A percentile compares a stretch with the other conserved stretches of the same genome.
Evolutionary conservation across 2,329 filamentous ascomycete species (phyloP).

Genomic region (Alternaria gaisen): DNA sequence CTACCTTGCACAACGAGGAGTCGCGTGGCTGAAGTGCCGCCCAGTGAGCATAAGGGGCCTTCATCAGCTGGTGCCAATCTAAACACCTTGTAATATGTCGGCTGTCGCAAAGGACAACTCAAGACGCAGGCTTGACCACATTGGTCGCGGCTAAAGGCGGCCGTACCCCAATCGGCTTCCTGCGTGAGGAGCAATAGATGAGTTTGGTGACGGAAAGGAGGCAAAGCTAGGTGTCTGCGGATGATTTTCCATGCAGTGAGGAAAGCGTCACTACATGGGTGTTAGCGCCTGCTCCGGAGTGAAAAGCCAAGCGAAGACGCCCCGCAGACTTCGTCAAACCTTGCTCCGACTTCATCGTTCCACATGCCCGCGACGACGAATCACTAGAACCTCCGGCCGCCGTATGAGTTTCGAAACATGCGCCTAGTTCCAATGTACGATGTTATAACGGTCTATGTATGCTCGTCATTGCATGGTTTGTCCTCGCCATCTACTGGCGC

Average conservation of each 20-base stretch:
- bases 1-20: slow-evolving; percentile 4
- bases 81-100: slow-evolving; percentile 14
- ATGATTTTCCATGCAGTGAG: slow-evolving; percentile 10
- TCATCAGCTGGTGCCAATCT: slow-evolving; percentile 8
- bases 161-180: not conserved
- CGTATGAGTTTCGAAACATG: not conserved
- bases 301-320: slow-evolving; percentile 10
- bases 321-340: slow-evolving; percentile 16
- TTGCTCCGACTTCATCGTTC: slow-evolving; percentile 29
- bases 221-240: slow-evolving; percentile 1
- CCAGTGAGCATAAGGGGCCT: slow-evolving; percentile 4
- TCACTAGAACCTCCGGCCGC: not conserved
- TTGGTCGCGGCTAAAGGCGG: slow-evolving; percentile 16
- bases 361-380: slow-evolving; percentile 1
- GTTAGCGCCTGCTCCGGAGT: slow-evolving; percentile 30
- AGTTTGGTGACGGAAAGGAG: not conserved
- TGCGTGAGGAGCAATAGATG: slow-evolving; percentile 11
- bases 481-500: not conserved
- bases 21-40: slow-evolving; percentile 23
- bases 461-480: not conserved
- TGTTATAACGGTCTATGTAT: no score
- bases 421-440: no score
- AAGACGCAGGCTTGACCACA: not conserved
- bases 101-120: slow-evolving; percentile 1
- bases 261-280: not conserved